These are phyloP conservation scores for Botrytis squamosa DNA, from an alignment of 2,329 filamentous ascomycete genomes.

Conservation along the genomic window DNA sequence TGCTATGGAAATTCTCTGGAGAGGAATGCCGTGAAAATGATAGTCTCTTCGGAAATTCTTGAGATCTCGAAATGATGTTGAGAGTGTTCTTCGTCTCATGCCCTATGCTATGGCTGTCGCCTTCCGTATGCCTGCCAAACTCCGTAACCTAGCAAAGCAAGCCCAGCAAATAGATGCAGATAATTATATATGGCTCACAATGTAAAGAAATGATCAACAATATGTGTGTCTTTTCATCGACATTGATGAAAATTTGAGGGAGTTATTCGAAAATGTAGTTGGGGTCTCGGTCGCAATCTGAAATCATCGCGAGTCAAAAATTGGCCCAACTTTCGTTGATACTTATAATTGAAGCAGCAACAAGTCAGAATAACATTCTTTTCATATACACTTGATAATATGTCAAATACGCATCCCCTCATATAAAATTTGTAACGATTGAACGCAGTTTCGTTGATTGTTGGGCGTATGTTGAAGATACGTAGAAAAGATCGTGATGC, in stretches of 20 bases:
- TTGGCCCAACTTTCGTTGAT: slow-evolving; percentile 5
- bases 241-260: neutral
- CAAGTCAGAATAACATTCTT: neutral
- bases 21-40: neutral
- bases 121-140: neutral
- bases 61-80: neutral
- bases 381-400: slow-evolving; percentile 12
- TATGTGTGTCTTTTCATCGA: neutral
- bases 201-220: neutral
- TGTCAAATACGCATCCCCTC: slow-evolving; percentile 11
- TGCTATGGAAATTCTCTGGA: neutral
- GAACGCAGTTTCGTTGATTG: neutral
- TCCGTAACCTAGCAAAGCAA: neutral
- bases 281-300: slow-evolving; percentile 16
- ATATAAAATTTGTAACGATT: slow-evolving; percentile 7
- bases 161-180: neutral
- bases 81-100: neutral
- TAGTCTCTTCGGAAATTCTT: neutral
- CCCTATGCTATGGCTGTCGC: neutral
- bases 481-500: slow-evolving; percentile 17
- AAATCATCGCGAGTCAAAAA: slow-evolving; percentile 17
- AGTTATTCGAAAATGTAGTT: neutral
- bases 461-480: neutral
- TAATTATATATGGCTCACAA: neutral
- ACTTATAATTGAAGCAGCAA: neutral